Percentiles rank a stretch among this genome's conserved stretches.
Conservation (phyloP, 768 basidiomycete species). For the Boletellus sp. region DNA sequence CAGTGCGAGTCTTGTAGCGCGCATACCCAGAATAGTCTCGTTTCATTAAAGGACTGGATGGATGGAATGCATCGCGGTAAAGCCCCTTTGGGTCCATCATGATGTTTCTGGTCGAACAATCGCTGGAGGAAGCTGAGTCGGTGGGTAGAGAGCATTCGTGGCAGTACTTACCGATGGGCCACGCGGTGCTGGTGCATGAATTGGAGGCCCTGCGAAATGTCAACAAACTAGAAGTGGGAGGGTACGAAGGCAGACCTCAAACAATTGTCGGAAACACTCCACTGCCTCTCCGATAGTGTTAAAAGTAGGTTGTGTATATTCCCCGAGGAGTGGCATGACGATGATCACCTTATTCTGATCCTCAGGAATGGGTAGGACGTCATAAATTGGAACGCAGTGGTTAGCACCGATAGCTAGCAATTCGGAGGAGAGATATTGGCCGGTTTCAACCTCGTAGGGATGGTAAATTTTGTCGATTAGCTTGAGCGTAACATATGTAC, state of each 20-base stretch:
- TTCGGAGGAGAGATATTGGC: conserved; percentile 14
- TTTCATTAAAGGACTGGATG: conserved; percentile 4
- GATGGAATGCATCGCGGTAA: conserved; percentile 28
- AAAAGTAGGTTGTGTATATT: conserved; percentile 23
- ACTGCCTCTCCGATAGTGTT: conserved; percentile 14
- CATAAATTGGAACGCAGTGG: conserved; percentile 34
- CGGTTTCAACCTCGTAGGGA: conserved; percentile 32
- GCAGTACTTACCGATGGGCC: conserved; percentile 9
- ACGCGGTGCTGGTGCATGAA: conserved; percentile 25
- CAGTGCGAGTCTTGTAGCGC: conserved; percentile 29
- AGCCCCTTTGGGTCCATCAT: conserved; percentile 28
- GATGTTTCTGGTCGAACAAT: conserved; percentile 29
- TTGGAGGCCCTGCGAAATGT: conserved; percentile 15
- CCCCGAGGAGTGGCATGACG: conserved; percentile 36
- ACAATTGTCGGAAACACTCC: conserved; percentile 30
- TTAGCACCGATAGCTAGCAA: conserved; percentile 14
- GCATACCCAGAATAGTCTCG: conserved; percentile 17
- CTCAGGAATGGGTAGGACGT: conserved; percentile 14
- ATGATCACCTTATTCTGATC: conserved; percentile 12
- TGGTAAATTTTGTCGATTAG: conserved; percentile 8
- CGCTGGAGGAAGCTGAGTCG: conserved; percentile 12
- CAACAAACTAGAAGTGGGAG: neutral
- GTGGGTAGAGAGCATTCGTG: too few relatives aligned
- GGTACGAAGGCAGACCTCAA: conserved; percentile 20
- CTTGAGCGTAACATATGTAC: conserved; percentile 31